phyloP scores from a whole-genome alignment of 345 rosid genomes.

The Clarkia xantiana region DNA sequence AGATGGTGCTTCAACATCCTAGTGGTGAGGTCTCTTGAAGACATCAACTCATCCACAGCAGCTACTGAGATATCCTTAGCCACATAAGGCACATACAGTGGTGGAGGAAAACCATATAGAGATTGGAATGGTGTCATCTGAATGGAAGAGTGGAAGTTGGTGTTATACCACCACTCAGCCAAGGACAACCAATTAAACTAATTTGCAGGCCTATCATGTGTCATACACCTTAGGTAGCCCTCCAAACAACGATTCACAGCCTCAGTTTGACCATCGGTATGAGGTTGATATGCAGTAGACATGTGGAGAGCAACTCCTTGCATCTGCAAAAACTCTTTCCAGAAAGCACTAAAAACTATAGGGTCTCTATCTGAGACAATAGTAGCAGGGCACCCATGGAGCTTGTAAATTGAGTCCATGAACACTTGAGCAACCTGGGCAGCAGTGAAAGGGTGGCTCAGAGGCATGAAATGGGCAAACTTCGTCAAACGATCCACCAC shows the following conservation, averaged over 20 bases:
- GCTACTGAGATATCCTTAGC: not conserved
- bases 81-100: not conserved
- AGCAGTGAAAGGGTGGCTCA: too few relatives aligned
- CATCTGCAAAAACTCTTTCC: not conserved
- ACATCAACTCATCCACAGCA: not conserved
- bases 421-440: too few relatives aligned
- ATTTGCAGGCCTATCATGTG: not conserved
- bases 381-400: not conserved
- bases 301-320: not conserved
- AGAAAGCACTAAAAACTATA: slow-evolving; percentile 1
- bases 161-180: slow-evolving; percentile 6
- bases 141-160: too few relatives aligned
- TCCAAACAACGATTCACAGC: not conserved
- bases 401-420: not conserved
- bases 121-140: not conserved
- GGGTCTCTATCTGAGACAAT: not conserved
- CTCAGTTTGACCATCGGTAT: not conserved
- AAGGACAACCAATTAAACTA: slow-evolving; percentile 1
- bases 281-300: not conserved
- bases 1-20: not conserved
- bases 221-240: slow-evolving; percentile 1
- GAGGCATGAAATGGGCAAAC: too few relatives aligned
- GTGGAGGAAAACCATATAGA: not conserved
- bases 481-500: too few relatives aligned
- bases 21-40: not conserved